Evolutionary conservation across 163 green algal species (phyloP), one percentile per base, ranked within the genome.

Genomic region (Volvox carteri): DNA sequence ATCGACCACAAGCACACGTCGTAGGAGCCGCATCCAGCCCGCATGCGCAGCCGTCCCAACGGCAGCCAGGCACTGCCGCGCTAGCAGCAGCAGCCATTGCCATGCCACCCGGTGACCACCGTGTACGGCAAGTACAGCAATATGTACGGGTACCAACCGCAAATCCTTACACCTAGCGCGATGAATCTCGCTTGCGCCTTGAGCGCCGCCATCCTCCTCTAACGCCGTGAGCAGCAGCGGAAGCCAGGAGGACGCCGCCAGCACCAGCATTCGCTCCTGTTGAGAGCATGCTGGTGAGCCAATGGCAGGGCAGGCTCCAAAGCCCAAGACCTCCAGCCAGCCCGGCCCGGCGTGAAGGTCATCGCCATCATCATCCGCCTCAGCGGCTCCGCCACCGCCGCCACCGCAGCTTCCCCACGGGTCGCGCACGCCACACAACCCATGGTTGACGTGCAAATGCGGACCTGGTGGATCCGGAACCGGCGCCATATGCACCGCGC

Each of bases 41-140:
- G 28, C 37, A 39, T 78, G 70, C 2, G 70, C 70, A 16, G 14
- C 39, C 5, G 39, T 52, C 5, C 70, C 70, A 18, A 52, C 21
- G 37, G 75, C 75, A 8, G 30, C 50, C 46, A 84, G 48, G 50
- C 48, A 84, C 46, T 84, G 75, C 48, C 75, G 75, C 46, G 41
- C 75, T 0, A 84, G 28, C 75, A 70, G 11, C 30, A 84, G 48
- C 30, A 84, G 75, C 30, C 50, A 84, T 4, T 67, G 48, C 75
- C 50, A 67, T 50, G 48, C 75, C 48, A 84, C 46, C 1, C 48
- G n/a, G 48, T 84, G 50, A 30, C 46, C 75, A n/a, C 75, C 48
- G n/a, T 84, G 75, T 54, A 78, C 39, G 37, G 70, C 37, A 52
- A 78, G 70, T 11, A 42, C 39, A 1, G 70, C 21, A 21, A 78